phyloP scores from a whole-genome alignment of 2,329 filamentous ascomycete species.

The Botryotinia narcissicola region DNA sequence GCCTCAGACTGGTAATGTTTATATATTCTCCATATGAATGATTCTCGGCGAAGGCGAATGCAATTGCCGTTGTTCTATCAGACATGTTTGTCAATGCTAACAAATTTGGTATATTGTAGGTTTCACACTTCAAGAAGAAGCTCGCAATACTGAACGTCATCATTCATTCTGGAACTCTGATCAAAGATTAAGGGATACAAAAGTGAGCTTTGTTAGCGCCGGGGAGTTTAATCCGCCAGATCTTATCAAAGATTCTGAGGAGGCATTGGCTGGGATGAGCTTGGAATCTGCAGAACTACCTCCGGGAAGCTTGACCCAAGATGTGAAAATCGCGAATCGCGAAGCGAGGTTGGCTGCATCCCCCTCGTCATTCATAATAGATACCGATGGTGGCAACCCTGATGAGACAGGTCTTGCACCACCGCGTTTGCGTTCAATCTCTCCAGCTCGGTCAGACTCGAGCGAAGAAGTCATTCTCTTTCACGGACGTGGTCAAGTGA shows the following conservation, averaged over 20 bases:
- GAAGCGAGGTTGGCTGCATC: background rate
- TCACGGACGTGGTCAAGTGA: slow-evolving; percentile 47
- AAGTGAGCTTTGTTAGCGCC: slow-evolving; percentile 60
- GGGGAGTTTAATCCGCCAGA: slow-evolving; percentile 44
- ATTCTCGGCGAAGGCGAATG: background rate
- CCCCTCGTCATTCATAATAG: slow-evolving; percentile 39
- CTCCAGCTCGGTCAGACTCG: slow-evolving; percentile 51
- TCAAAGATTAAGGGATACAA: slow-evolving; percentile 52
- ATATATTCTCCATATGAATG: background rate
- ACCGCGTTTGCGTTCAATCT: slow-evolving; percentile 35
- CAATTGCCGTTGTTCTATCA: background rate
- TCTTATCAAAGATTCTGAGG: slow-evolving; percentile 31
- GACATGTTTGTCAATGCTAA: background rate
- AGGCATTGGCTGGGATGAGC: slow-evolving; percentile 32
- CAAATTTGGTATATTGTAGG: slow-evolving; percentile 23
- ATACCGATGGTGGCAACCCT: slow-evolving; percentile 37
- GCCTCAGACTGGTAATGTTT: slow-evolving; percentile 25
- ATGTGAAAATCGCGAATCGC: slow-evolving; percentile 17
- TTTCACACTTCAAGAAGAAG: slow-evolving; percentile 52
- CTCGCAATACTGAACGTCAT: slow-evolving; percentile 54
- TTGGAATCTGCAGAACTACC: slow-evolving; percentile 21
- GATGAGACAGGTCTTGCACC: slow-evolving; percentile 37
- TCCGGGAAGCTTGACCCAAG: slow-evolving; percentile 10
- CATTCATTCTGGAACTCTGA: slow-evolving; percentile 46
- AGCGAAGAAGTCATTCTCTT: slow-evolving; percentile 75